These are phyloP conservation scores for Penicillium chermesinum DNA, from an alignment of 495 filamentous ascomycete genomes.

Conservation along the genomic window DNA sequence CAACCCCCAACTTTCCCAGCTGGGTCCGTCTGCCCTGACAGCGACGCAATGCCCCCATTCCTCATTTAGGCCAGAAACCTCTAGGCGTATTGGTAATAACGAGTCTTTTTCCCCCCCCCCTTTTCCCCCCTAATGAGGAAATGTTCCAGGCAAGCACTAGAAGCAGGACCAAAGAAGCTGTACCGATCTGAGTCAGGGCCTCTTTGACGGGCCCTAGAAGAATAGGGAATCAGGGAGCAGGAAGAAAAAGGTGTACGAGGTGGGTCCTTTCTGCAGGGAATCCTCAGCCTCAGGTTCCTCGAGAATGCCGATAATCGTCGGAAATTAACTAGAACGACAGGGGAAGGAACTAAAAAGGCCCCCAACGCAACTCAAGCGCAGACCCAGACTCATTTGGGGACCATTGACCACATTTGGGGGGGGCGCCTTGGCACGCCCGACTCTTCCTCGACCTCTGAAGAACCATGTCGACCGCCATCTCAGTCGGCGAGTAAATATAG, in stretches of 20 bases:
- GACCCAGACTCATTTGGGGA: not conserved
- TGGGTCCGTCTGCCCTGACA: conserved; percentile 9
- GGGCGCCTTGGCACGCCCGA: not conserved
- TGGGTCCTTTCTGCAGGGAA: not conserved
- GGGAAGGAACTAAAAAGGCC: too few species aligned
- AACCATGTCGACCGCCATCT: too few species aligned
- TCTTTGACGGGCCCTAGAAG: too few species aligned
- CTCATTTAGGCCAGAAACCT: conserved; percentile 10
- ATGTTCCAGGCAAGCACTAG: conserved; percentile 12
- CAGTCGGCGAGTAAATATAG: too few species aligned
- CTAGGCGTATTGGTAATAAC: not conserved
- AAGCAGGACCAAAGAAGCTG: not conserved
- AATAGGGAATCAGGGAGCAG: too few species aligned
- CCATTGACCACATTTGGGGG: not conserved
- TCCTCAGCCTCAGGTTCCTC: not conserved
- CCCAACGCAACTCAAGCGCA: too few species aligned
- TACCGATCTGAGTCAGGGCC: conserved; percentile 19
- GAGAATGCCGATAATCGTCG: too few species aligned
- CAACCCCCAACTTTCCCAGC: not conserved
- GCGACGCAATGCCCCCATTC: not conserved
- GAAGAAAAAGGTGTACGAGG: not conserved
- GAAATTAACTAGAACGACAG: too few species aligned
- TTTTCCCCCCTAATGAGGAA: conserved; percentile 2
- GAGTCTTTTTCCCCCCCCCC: not conserved
- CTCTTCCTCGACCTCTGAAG: conserved; percentile 6